Base-by-base conservation (phyloP, 371 early-diverging fungal genomes). In the Globomyces sp. region DNA sequence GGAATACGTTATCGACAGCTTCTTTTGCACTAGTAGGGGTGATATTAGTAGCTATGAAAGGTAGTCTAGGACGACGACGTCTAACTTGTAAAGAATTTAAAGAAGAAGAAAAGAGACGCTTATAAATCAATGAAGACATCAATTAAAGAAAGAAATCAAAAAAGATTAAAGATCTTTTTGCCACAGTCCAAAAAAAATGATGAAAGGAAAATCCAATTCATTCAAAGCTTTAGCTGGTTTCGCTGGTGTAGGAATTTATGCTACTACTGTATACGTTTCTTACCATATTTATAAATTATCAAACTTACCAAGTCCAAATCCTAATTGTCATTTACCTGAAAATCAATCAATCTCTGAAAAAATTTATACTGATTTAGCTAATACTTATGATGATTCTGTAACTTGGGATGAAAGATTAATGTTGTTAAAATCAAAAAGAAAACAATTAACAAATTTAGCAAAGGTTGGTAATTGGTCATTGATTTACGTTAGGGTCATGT, bases 361-460 rank as follows among this genome's bases (percentile, higher is more conserved):
- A 39, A 75, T 72, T 1, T 77, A 74, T 68, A 62, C 67, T 57
- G 49, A 48, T 4, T 40, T 86, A 3, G 89, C 89, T 1, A 68
- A 66, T 9, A 72, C 70, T 41, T 90, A 89, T 68, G 89, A 90
- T 74, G 68, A 75, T 51, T 77, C 78, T 44, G 85, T 90, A 57
- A 80, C 76, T 3, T 81, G 80, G 83, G 89, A 89, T 69, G 91
- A 90, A 64, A 75, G 75, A 43, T 69, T 86, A 13, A 84, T 89
- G 86, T 86, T 89, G 4, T 68, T 89, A 36, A 79, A 79, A 4
- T 59, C 85, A 0, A 70, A 82, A 57, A 74, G 89, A 60, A 69
- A 78, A n/a, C 76, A 80, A 72, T 64, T 87, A 11, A 65, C 88
- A 43, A 71, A 73, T 13, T 43, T 63, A 4, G 78, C 77, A 70